Conservation (phyloP, 176 grass and related monocot genomes). For the Avena atlantica region DNA sequence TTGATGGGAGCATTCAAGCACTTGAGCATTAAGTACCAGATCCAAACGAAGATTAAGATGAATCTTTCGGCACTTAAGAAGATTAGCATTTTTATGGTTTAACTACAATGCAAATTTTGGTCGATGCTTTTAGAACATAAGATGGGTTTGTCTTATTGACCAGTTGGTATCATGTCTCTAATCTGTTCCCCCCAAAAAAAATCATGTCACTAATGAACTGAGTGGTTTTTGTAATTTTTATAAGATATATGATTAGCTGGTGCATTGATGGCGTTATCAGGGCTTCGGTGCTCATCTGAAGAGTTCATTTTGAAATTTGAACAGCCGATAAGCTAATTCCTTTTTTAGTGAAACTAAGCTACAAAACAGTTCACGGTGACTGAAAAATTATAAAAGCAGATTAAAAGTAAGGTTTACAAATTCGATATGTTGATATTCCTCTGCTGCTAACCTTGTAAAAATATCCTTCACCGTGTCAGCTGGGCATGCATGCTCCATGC, state of each 20-base stretch:
- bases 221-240: neutral
- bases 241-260: neutral
- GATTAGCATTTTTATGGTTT: neutral
- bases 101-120: slow-evolving; percentile 8
- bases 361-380: neutral
- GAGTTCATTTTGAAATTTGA: neutral
- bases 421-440: neutral
- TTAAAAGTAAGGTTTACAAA: neutral
- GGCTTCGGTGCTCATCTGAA: neutral
- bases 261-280: neutral
- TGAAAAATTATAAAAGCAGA: neutral
- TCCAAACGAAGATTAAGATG: neutral
- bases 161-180: slow-evolving; percentile 14
- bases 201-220: neutral
- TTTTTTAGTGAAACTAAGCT: neutral
- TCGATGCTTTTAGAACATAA: neutral
- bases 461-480: neutral
- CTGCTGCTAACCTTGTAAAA: neutral
- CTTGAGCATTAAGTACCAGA: neutral
- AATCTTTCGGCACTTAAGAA: neutral
- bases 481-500: neutral
- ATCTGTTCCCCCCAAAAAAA: neutral
- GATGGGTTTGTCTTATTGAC: neutral
- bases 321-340: neutral
- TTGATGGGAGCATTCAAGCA: neutral